Evolutionary conservation across 495 filamentous ascomycete species (phyloP).

Genomic region (Penicillium psychrofluorescens): DNA sequence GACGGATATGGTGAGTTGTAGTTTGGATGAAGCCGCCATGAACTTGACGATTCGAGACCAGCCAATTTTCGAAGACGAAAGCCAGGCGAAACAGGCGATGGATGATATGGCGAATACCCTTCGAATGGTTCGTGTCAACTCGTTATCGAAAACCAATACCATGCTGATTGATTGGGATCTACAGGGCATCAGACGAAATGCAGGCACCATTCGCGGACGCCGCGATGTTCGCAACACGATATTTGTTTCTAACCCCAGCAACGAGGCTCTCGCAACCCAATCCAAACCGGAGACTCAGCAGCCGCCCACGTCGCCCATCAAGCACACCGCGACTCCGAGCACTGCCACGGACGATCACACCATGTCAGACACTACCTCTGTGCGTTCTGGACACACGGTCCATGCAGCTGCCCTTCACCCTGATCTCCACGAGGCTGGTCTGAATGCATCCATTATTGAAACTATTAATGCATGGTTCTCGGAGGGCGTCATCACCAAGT

Average conservation of each 20-base stretch:
- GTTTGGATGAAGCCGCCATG: constrained; percentile 62
- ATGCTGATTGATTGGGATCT: constrained; percentile 7
- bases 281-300: constrained; percentile 11
- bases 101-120: constrained; percentile 88
- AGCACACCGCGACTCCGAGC: constrained; percentile 38
- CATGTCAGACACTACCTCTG: constrained; percentile 84
- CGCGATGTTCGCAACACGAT: constrained; percentile 87
- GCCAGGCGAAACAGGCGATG: constrained; percentile 78
- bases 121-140: constrained; percentile 44
- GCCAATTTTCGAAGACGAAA: constrained; percentile 88
- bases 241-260: constrained; percentile 54
- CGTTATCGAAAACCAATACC: not conserved
- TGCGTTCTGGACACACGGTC: constrained; percentile 79
- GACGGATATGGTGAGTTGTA: constrained; percentile 21
- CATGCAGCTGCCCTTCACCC: constrained; percentile 68
- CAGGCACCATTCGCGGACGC: constrained; percentile 76
- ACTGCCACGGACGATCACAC: constrained; percentile 46
- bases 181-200: constrained; percentile 55
- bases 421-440: constrained; percentile 70
- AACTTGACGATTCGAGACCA: constrained; percentile 90
- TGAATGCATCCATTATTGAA: constrained; percentile 89
- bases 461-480: constrained; percentile 82
- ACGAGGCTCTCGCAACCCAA: constrained; percentile 9
- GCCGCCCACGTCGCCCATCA: constrained; percentile 30
- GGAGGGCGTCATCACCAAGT: constrained; percentile 59